Evolutionary conservation across 1,284 basidiomycete species (phyloP), one percentile per base, ranked within the genome.

Genomic region (Ustilago lituana): DNA sequence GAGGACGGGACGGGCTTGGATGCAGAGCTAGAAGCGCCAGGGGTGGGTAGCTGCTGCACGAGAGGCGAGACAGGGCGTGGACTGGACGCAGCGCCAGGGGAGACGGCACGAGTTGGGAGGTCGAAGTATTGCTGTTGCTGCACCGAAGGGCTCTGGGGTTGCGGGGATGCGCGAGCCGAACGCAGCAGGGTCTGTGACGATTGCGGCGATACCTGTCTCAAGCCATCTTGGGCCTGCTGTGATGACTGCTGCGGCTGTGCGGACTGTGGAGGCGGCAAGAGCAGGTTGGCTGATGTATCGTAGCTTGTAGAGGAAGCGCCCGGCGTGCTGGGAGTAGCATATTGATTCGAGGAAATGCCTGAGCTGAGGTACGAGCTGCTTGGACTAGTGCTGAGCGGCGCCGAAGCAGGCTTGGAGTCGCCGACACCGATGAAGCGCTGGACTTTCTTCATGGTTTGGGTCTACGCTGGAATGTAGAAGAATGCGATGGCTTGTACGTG

Each of bases 61-160:
- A 59, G 19, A 4, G 62, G 62, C 22, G 62, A 59, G 46, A 54
- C 38, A 19, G 55, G 37, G 20, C 22, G 45, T 9, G 50, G 47
- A 14, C 31, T 56, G 15, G 39, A 12, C 19, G 23, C 58, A 10
- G 29, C 26, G 23, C n/a, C 29, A 0, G 62, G 55, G 4, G 62
- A 58, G 40, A 44, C 31, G 7, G 46, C 36, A 14, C 51, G 33
- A 2, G 22, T 49, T 5, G 62, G 55, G 0, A 69, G 39, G n/a
- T 69, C 66, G 31, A 69, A 69, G 36, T 63, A 69, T 20, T 69
- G 66, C 48, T 63, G 55, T 26, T 69, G 59, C 4, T 69, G 59
- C 4, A 52, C 45, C 5, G 51, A 49, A 12, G 66, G 60, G 17
- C 55, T 68, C 35, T 37, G 24, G 11, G 66, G 55, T 17, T 63